Evolutionary conservation across 148 eudicot species (phyloP).

Genomic region (Nyssa sinensis): DNA sequence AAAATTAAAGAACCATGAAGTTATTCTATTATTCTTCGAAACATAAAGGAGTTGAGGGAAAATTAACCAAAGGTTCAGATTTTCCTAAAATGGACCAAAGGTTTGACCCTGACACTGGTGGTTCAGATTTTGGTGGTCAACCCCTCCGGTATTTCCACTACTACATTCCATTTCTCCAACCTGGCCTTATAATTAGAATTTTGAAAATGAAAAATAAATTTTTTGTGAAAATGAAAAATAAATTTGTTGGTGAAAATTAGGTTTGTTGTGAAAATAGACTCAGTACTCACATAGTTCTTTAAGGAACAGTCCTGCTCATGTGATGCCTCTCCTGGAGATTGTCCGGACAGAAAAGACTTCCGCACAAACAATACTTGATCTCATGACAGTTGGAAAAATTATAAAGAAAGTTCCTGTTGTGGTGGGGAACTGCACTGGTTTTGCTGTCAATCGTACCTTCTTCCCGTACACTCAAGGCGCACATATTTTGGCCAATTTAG

Average conservation of each 20-base stretch:
- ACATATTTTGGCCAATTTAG: slow-evolving; percentile 64
- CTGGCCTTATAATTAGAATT: slow-evolving; percentile 2
- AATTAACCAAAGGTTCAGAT: neutral
- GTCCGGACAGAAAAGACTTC: slow-evolving; percentile 88
- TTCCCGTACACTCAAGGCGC: slow-evolving; percentile 87
- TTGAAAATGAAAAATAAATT: neutral
- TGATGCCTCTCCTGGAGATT: slow-evolving; percentile 94
- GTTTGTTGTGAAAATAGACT: no score
- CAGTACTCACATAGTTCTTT: slow-evolving; percentile 22
- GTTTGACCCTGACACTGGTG: neutral
- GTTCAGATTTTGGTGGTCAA: neutral
- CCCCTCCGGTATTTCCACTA: neutral
- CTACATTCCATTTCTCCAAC: slow-evolving; percentile 5
- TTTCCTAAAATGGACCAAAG: neutral
- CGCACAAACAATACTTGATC: slow-evolving; percentile 83
- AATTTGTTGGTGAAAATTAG: no score
- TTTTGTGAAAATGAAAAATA: no score
- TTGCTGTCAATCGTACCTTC: slow-evolving; percentile 90
- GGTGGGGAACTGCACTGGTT: slow-evolving; percentile 94
- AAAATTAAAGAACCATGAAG: neutral
- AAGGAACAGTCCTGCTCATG: slow-evolving; percentile 83
- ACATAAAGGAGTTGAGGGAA: neutral
- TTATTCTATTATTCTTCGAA: neutral
- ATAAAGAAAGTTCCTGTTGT: slow-evolving; percentile 92
- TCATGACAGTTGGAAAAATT: slow-evolving; percentile 72